Percentiles rank a stretch among this genome's conserved stretches.
phyloP scores from a whole-genome alignment of 768 basidiomycete genomes.

The Leucosporidium creatinivorum region DNA sequence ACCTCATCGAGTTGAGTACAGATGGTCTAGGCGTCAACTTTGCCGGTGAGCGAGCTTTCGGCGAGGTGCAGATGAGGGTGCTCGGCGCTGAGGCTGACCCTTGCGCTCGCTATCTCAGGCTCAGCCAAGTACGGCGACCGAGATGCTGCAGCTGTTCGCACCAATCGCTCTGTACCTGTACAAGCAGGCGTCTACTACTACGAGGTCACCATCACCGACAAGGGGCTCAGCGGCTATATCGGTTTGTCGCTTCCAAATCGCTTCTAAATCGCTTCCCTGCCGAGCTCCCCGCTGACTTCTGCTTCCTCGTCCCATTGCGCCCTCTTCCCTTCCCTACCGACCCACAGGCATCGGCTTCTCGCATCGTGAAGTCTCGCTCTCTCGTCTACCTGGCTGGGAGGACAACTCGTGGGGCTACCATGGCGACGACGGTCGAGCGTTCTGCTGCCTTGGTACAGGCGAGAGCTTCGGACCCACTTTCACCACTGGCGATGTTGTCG shows the following conservation, averaged over 20 bases:
- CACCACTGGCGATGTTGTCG: constrained; percentile 76
- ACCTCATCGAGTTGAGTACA: constrained; percentile 18
- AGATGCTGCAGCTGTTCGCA: constrained; percentile 76
- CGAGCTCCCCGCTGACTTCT: not conserved
- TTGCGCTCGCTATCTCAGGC: constrained; percentile 8
- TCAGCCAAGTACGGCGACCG: constrained; percentile 52
- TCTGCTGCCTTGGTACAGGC: constrained; percentile 61
- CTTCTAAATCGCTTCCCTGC: too few species aligned
- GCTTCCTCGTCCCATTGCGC: not conserved
- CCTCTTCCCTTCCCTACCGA: not conserved
- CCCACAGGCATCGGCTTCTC: constrained; percentile 70
- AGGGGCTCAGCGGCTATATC: constrained; percentile 62
- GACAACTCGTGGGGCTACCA: constrained; percentile 83
- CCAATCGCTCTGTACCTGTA: constrained; percentile 67
- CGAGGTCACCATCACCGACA: constrained; percentile 75
- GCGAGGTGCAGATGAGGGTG: not conserved
- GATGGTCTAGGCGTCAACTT: constrained; percentile 19
- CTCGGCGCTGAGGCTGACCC: not conserved
- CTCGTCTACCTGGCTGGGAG: constrained; percentile 66
- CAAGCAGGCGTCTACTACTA: constrained; percentile 91
- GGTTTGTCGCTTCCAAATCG: too few species aligned
- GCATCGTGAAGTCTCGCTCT: constrained; percentile 56
- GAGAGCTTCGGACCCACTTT: constrained; percentile 69
- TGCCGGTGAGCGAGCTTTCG: constrained; percentile 2
- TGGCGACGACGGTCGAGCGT: constrained; percentile 76